phyloP scores from a whole-genome alignment of 345 rosid species.

The Populus euphratica region DNA sequence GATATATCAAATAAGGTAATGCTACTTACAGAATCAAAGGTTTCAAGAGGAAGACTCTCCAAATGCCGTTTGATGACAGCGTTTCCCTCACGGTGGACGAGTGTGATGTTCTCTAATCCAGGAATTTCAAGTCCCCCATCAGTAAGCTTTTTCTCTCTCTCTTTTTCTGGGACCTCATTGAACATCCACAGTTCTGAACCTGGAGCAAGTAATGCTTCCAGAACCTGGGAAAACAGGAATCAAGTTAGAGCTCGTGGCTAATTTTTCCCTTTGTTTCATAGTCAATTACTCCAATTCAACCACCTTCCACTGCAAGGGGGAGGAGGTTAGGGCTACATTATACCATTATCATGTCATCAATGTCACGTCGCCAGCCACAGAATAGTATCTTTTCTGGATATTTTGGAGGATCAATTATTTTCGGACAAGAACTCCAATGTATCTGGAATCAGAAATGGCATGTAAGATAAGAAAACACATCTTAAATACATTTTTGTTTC shows the following conservation, averaged over 20 bases:
- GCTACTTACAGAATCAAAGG: slow-evolving; percentile 91
- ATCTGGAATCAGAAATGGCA: slow-evolving; percentile 41
- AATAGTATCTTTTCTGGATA: slow-evolving; percentile 86
- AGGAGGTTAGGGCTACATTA: background rate
- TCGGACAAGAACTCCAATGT: slow-evolving; percentile 48
- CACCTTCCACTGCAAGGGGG: background rate
- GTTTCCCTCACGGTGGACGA: slow-evolving; percentile 80
- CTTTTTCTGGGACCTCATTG: slow-evolving; percentile 79
- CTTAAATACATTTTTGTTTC: slow-evolving; percentile 1
- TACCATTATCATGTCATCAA: slow-evolving; percentile 95
- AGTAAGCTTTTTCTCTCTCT: slow-evolving; percentile 71
- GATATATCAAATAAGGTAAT: background rate
- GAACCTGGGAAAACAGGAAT: slow-evolving; percentile 46
- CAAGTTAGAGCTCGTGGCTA: background rate
- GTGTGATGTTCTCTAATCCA: slow-evolving; percentile 56
- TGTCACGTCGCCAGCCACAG: slow-evolving; percentile 97
- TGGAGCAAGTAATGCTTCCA: slow-evolving; percentile 81
- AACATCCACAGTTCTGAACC: slow-evolving; percentile 96
- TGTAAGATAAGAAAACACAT: slow-evolving; percentile 11
- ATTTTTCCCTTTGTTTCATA: background rate
- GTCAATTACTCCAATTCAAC: background rate
- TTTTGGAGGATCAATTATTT: slow-evolving; percentile 69
- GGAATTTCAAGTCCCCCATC: slow-evolving; percentile 73
- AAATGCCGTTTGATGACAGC: slow-evolving; percentile 82
- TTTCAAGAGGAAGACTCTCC: slow-evolving; percentile 79